Evolutionary conservation across 1,139 yeast genomes (phyloP), one percentile per base, ranked within the genome.

Genomic region (Ogataea hybrid): DNA sequence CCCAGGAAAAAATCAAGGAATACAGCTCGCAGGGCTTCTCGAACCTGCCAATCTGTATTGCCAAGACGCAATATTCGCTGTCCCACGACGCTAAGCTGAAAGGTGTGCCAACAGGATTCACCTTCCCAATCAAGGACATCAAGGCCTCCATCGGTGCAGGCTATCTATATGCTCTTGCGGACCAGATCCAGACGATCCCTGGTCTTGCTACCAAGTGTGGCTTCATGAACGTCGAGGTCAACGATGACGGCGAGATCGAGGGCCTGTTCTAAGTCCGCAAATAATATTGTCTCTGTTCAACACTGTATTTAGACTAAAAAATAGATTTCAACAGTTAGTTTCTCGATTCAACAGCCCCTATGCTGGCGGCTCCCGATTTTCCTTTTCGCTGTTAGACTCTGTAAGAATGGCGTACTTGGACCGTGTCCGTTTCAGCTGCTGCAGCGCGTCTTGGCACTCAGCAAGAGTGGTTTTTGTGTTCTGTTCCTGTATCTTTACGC

Each of bases 151-250:
- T 87, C 51, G 98, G 98, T 65, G 97, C 97, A 37, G 97, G 97
- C 10, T 92, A 92, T 68, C 75, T 92, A 62, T 90, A 90, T 61
- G 97, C 97, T 6, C 77, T 92, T 58, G 97, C 97, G 11, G 97
- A 96, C 36, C 96, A 90, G 67, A 90, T 92, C 61, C 94, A 85
- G 78, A 92, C 98, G 41, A 90, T 92, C 56, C 98, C 98, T 22
- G 98, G 98, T 48, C 76, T 92, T 63, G 96, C 97, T 47, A 92
- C 97, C 20, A 92, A 87, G 61, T 84, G 95, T 68, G 97, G 97
- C 32, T 92, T 87, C 72, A 88, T 90, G 95, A 86, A 90, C 64
- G 95, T 92, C 46, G 97, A 92, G 67, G 95, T 92, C 49, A 84
- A 85, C 62, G 90, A 84, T 41, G 84, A 88, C 46, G 97, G 97